Percentiles rank a stretch among this genome's conserved stretches.
These are phyloP conservation scores for Myxozyma neglecta DNA, from an alignment of 805 yeast genomes.

Conservation along the genomic window DNA sequence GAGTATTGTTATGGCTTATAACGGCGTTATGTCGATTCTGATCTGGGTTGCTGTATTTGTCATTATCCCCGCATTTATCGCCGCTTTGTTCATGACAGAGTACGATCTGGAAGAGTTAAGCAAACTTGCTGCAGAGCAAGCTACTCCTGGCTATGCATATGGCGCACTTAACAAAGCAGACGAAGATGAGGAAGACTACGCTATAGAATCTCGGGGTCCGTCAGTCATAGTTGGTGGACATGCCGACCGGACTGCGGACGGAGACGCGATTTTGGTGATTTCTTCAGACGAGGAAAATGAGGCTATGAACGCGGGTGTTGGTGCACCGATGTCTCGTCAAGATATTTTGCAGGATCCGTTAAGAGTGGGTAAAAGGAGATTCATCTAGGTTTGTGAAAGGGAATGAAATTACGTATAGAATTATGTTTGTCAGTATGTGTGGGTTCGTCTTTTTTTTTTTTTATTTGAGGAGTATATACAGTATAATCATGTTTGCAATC, in stretches of 20 bases:
- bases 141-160: slow-evolving; percentile 1
- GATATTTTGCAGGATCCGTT: slow-evolving; percentile 8
- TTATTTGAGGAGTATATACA: too few relatives aligned
- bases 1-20: slow-evolving; percentile 20
- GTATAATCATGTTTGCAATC: too few relatives aligned
- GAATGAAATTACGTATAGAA: background rate
- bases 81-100: slow-evolving; percentile 22
- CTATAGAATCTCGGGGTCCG: background rate
- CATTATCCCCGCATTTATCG: slow-evolving; percentile 13
- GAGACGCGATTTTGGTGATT: slow-evolving; percentile 16
- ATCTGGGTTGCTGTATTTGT: slow-evolving; percentile 26
- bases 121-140: slow-evolving; percentile 3
- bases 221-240: slow-evolving; percentile 18
- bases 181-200: slow-evolving; percentile 14
- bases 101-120: slow-evolving; percentile 26
- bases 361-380: background rate
- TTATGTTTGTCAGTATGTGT: too few relatives aligned
- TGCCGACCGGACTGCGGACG: slow-evolving; percentile 19
- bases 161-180: background rate
- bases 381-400: background rate
- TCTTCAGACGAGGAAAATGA: slow-evolving; percentile 18
- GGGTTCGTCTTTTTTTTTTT: too few relatives aligned
- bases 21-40: slow-evolving; percentile 25
- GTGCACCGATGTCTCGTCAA: slow-evolving; percentile 1
- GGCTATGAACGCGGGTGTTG: slow-evolving; percentile 22